A percentile compares a stretch with the other conserved stretches of the same genome.
Conservation (phyloP, 1,139 yeast genomes). For the Pichia cactophila region DNA sequence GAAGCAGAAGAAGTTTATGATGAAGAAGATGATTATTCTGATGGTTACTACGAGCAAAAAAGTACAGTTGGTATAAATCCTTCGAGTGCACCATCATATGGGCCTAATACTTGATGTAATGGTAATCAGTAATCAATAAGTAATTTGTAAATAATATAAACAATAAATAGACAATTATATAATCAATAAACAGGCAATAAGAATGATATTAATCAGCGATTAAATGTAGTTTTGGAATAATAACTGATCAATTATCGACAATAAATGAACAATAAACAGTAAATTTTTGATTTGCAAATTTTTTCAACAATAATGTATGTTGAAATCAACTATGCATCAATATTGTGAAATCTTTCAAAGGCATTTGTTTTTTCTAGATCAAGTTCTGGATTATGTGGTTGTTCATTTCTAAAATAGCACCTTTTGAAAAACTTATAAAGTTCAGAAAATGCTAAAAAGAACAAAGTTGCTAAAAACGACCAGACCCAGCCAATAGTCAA, state of each 20-base stretch:
- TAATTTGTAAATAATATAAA: no score
- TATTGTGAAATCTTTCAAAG: constrained; percentile 33
- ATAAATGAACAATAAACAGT: no score
- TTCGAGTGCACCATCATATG: constrained; percentile 1
- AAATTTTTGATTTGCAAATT: no score
- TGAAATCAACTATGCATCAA: background rate
- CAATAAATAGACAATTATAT: no score
- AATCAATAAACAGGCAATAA: no score
- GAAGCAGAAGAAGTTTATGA: constrained; percentile 6
- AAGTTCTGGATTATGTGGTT: constrained; percentile 50
- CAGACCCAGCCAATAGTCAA: constrained; percentile 84
- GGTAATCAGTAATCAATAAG: no score
- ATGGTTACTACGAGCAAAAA: background rate
- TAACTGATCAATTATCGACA: no score
- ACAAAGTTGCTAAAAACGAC: constrained; percentile 54
- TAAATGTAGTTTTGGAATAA: no score
- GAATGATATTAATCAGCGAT: no score
- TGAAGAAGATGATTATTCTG: constrained; percentile 6
- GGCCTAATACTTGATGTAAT: background rate
- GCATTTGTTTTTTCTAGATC: constrained; percentile 43
- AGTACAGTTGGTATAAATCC: background rate
- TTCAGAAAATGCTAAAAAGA: constrained; percentile 58
- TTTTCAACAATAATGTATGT: no score
- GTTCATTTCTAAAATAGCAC: constrained; percentile 33
- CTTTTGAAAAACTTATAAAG: constrained; percentile 64